Evolutionary conservation across 441 rosid species (phyloP).

Genomic region (Dalechampia spathulata): DNA sequence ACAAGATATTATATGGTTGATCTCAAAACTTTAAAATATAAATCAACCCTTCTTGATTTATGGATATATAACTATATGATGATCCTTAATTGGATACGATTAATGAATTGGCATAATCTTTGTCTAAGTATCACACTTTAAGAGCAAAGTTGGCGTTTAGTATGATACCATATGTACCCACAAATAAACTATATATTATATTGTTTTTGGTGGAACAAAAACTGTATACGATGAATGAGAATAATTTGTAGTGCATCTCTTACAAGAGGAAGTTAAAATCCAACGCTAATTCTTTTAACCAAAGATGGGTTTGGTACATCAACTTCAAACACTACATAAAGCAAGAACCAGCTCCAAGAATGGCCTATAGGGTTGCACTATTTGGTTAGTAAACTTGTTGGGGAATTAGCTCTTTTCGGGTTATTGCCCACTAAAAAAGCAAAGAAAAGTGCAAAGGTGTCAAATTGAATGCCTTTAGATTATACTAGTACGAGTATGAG

Average conservation of each 20-base stretch:
- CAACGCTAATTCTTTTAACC: constrained; percentile 11
- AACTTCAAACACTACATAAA: constrained; percentile 8
- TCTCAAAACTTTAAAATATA: too few species aligned
- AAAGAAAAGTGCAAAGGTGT: constrained; percentile 2
- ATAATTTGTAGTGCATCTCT: background rate
- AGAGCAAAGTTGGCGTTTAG: background rate
- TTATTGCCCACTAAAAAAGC: constrained; percentile 5
- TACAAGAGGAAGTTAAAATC: background rate
- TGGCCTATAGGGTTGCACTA: constrained; percentile 25
- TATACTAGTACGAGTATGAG: too few species aligned
- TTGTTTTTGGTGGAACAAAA: too few species aligned
- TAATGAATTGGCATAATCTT: constrained; percentile 2
- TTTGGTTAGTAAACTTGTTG: constrained; percentile 6
- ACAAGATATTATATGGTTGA: too few species aligned
- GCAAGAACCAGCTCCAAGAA: constrained; percentile 8
- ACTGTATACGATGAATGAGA: too few species aligned
- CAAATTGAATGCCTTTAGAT: too few species aligned
- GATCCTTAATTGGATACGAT: background rate
- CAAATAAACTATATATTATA: background rate
- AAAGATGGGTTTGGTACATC: constrained; percentile 12
- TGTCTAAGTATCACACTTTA: background rate
- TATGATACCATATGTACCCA: background rate
- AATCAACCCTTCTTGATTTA: background rate
- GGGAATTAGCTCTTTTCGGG: constrained; percentile 8
- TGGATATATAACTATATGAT: too few species aligned